Conservation (phyloP, 164 flowering plant species). For the Vitis rupestris region DNA sequence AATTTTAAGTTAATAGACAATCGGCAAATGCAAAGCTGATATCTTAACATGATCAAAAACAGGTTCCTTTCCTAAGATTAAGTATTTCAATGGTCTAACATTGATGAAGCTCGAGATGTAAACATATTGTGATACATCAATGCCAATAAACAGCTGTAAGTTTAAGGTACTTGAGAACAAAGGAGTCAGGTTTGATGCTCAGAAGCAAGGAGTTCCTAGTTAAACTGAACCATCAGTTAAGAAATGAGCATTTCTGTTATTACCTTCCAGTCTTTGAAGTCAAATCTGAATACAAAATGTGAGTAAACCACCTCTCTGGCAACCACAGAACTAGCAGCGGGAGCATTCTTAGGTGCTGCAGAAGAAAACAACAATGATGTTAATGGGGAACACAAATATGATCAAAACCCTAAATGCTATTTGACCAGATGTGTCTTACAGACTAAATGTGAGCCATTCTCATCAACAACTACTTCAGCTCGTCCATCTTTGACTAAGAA, state of each 20-base stretch:
- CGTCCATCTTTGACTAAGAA: slow-evolving; percentile 91
- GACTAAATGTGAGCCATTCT: slow-evolving; percentile 58
- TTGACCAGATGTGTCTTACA: slow-evolving; percentile 46
- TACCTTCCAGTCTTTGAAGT: slow-evolving; percentile 93
- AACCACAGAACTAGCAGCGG: slow-evolving; percentile 51
- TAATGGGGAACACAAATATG: neutral
- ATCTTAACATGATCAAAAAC: no score
- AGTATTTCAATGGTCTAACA: no score
- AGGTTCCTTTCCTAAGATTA: no score
- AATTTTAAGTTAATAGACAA: no score
- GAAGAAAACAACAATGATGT: slow-evolving; percentile 4
- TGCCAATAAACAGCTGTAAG: no score
- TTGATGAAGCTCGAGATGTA: no score
- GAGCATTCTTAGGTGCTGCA: slow-evolving; percentile 88
- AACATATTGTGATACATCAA: no score
- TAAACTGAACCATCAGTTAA: no score
- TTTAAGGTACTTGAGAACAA: no score
- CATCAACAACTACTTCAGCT: slow-evolving; percentile 56
- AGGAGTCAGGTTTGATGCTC: no score
- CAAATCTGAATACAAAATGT: slow-evolving; percentile 88
- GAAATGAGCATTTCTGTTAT: neutral
- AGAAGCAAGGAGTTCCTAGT: no score
- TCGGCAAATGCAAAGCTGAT: no score
- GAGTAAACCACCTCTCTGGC: slow-evolving; percentile 61
- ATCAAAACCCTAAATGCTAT: neutral